phyloP scores from a whole-genome alignment of 2,329 filamentous ascomycete species.

The Trichothecium roseum region DNA sequence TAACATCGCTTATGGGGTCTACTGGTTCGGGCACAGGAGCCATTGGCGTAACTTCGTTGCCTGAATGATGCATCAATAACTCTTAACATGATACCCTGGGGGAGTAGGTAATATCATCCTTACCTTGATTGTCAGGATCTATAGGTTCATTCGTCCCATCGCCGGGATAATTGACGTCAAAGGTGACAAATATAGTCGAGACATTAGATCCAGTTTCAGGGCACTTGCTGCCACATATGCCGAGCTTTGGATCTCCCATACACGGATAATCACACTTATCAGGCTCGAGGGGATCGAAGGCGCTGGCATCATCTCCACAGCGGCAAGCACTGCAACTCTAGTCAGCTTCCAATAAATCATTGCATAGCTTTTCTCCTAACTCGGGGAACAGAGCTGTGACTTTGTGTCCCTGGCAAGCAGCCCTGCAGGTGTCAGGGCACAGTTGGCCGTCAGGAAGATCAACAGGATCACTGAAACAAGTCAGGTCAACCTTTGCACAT shows the following conservation, averaged over 20 bases:
- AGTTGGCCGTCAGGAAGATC: slow-evolving; percentile 11
- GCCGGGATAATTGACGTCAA: no score
- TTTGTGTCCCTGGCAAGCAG: slow-evolving; percentile 15
- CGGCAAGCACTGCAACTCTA: slow-evolving; percentile 17
- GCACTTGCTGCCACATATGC: slow-evolving; percentile 22
- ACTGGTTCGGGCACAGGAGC: no score
- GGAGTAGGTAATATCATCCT: no score
- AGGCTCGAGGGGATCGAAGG: slow-evolving; percentile 16
- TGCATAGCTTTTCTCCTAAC: slow-evolving; percentile 10
- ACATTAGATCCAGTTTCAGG: slow-evolving; percentile 13
- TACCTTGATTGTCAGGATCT: no score
- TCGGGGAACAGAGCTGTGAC: slow-evolving; percentile 20
- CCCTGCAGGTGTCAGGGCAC: slow-evolving; percentile 16
- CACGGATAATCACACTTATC: slow-evolving; percentile 20
- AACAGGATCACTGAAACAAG: slow-evolving; percentile 14
- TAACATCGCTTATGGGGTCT: no score
- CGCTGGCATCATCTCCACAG: slow-evolving; percentile 21
- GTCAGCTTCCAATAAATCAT: slow-evolving; percentile 2
- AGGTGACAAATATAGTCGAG: slow-evolving; percentile 20
- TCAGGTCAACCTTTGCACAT: slow-evolving; percentile 16
- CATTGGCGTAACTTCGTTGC: no score
- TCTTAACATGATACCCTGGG: no score
- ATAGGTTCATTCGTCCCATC: no score
- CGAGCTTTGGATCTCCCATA: slow-evolving; percentile 14
- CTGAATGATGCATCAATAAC: no score